Evolutionary conservation across 2,329 filamentous ascomycete genomes (phyloP).

Genomic region (Phaeosphaeriaceae sp.): DNA sequence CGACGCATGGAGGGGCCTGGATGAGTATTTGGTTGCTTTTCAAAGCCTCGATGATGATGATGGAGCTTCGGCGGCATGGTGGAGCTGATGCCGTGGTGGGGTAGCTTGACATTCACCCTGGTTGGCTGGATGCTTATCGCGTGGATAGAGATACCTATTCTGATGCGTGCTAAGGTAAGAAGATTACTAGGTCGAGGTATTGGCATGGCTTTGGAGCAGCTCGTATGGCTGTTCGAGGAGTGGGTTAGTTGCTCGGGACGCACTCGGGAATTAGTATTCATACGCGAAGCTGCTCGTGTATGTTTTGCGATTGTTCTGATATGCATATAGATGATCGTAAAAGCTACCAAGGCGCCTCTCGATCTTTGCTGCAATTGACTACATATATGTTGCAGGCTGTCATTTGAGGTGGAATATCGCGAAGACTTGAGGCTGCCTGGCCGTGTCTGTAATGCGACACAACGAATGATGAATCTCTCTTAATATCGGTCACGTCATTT

Average conservation of each 20-base stretch:
- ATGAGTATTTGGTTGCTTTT: background rate
- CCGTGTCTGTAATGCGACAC: too few relatives aligned
- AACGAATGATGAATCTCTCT: too few relatives aligned
- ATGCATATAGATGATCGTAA: too few relatives aligned
- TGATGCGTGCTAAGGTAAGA: background rate
- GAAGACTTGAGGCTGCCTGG: too few relatives aligned
- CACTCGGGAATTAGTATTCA: background rate
- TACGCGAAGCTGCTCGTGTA: background rate
- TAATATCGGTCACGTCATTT: too few relatives aligned
- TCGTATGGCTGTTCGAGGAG: background rate
- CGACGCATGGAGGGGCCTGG: background rate
- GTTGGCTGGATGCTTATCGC: constrained; percentile 5
- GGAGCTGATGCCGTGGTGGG: constrained; percentile 1
- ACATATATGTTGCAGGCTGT: too few relatives aligned
- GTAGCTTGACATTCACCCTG: background rate
- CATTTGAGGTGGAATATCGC: too few relatives aligned
- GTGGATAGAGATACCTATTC: constrained; percentile 5
- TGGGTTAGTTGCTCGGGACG: background rate
- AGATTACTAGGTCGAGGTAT: background rate
- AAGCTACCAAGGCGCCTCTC: too few relatives aligned
- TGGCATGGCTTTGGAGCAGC: background rate
- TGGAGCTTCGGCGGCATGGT: background rate
- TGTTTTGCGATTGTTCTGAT: too few relatives aligned
- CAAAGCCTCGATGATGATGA: background rate
- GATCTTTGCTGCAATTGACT: too few relatives aligned